Percentiles rank a stretch among this genome's conserved stretches.
Conservation (phyloP, 495 filamentous ascomycete genomes). For the Parathielavia hyrcaniae region DNA sequence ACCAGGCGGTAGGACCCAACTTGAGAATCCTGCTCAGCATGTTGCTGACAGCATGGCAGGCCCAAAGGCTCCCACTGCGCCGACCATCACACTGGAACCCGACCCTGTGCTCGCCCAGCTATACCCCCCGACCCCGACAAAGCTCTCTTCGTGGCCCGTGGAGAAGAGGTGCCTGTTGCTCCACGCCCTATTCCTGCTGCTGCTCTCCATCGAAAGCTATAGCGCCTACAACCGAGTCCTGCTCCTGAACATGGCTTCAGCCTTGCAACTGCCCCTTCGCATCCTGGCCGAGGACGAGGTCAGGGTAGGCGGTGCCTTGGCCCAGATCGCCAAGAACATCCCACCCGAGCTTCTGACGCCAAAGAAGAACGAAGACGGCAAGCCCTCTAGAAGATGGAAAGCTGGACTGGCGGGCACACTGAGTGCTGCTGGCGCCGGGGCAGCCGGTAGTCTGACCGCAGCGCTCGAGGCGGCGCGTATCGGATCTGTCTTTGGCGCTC, state of each 20-base stretch:
- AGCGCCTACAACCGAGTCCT: slow-evolving; percentile 67
- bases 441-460: slow-evolving; percentile 65
- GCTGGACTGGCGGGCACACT: slow-evolving; percentile 53
- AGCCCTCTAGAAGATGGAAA: slow-evolving; percentile 66
- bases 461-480: slow-evolving; percentile 77
- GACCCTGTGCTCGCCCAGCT: slow-evolving; percentile 37
- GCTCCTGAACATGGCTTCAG: slow-evolving; percentile 62
- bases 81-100: slow-evolving; percentile 27
- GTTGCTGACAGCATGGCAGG: slow-evolving; percentile 24
- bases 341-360: slow-evolving; percentile 59
- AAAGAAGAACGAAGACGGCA: slow-evolving; percentile 61
- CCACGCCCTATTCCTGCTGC: slow-evolving; percentile 60
- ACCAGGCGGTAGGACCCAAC: slow-evolving; percentile 9
- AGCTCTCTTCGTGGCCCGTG: slow-evolving; percentile 36
- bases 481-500: slow-evolving; percentile 71
- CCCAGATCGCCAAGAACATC: slow-evolving; percentile 66
- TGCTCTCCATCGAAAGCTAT: slow-evolving; percentile 79
- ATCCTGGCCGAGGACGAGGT: slow-evolving; percentile 66
- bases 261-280: slow-evolving; percentile 57
- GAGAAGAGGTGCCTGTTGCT: slow-evolving; percentile 46
- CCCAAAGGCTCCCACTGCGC: slow-evolving; percentile 14
- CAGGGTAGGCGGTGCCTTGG: slow-evolving; percentile 64
- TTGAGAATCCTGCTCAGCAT: not conserved
- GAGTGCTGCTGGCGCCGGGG: slow-evolving; percentile 64
- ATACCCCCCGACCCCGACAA: slow-evolving; percentile 42